Conservation (phyloP, 257 asterid species). For the Buddleja alternifolia region DNA sequence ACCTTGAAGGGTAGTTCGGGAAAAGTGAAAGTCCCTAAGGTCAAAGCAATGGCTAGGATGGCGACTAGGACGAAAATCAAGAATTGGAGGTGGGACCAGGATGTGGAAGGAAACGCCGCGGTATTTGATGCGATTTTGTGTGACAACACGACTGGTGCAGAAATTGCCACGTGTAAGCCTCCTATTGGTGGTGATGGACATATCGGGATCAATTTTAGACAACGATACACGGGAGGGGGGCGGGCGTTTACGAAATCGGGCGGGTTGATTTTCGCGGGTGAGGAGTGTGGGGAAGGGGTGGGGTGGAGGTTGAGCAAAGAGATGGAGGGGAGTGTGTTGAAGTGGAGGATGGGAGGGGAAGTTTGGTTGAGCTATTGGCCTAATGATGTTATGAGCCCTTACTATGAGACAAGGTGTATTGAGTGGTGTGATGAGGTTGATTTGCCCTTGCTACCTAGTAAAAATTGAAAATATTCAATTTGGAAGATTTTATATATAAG, state of each 20-base stretch:
- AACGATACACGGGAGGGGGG: slow-evolving; percentile 55
- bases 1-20: slow-evolving; percentile 63
- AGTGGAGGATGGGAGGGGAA: slow-evolving; percentile 84
- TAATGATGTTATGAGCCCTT: slow-evolving; percentile 45
- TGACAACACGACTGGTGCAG: slow-evolving; percentile 62
- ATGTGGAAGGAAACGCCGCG: slow-evolving; percentile 77
- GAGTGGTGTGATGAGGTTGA: slow-evolving; percentile 95
- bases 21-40: slow-evolving; percentile 43
- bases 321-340: slow-evolving; percentile 90
- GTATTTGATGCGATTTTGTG: slow-evolving; percentile 60
- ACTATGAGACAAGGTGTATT: slow-evolving; percentile 68
- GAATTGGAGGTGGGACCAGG: slow-evolving; percentile 96
- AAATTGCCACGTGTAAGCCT: slow-evolving; percentile 75
- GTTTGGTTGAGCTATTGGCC: slow-evolving; percentile 86
- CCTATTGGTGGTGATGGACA: slow-evolving; percentile 31
- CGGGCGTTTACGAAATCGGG: slow-evolving; percentile 72
- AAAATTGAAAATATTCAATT: neutral
- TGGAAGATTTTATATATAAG: neutral
- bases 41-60: slow-evolving; percentile 61
- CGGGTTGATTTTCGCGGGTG: slow-evolving; percentile 68
- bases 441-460: slow-evolving; percentile 65
- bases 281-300: slow-evolving; percentile 59
- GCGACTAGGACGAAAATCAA: slow-evolving; percentile 57
- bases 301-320: slow-evolving; percentile 80
- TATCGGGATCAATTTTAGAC: slow-evolving; percentile 32